Conservation (phyloP, 192 early-diverging fungal species). For the Mortierella hygrophila region DNA sequence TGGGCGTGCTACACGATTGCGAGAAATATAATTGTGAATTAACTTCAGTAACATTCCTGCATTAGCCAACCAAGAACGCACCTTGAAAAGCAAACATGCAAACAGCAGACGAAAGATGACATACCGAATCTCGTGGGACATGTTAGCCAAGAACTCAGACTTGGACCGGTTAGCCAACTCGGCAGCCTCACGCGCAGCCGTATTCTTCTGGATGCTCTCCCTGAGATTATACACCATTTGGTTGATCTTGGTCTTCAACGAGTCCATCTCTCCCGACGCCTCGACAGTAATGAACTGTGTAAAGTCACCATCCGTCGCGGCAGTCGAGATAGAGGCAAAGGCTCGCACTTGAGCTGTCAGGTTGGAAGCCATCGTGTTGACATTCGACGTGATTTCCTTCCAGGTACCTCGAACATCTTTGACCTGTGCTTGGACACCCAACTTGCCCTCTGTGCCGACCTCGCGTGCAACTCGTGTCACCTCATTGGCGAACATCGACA, state of each 20-base stretch:
- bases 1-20: constrained; percentile 74
- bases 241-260: constrained; percentile 86
- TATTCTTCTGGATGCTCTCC: constrained; percentile 83
- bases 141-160: constrained; percentile 76
- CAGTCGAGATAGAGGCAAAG: constrained; percentile 82
- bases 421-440: constrained; percentile 87
- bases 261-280: constrained; percentile 88
- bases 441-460: constrained; percentile 83
- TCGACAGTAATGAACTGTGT: constrained; percentile 81
- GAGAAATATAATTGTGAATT: neutral
- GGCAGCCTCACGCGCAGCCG: constrained; percentile 83
- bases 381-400: constrained; percentile 84
- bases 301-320: constrained; percentile 80
- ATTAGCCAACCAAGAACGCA: too few relatives aligned
- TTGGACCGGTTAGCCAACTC: constrained; percentile 88
- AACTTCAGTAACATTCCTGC: neutral
- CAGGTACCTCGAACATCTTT: constrained; percentile 78
- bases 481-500: constrained; percentile 67
- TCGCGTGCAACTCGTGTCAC: constrained; percentile 81
- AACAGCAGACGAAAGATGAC: neutral
- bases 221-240: constrained; percentile 85
- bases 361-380: constrained; percentile 82
- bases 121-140: constrained; percentile 65
- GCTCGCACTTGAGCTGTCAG: constrained; percentile 84
- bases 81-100: neutral